A percentile compares a stretch with the other conserved stretches of the same genome.
Conservation (phyloP, 306 rosid species). For the Dryas alaskensis region DNA sequence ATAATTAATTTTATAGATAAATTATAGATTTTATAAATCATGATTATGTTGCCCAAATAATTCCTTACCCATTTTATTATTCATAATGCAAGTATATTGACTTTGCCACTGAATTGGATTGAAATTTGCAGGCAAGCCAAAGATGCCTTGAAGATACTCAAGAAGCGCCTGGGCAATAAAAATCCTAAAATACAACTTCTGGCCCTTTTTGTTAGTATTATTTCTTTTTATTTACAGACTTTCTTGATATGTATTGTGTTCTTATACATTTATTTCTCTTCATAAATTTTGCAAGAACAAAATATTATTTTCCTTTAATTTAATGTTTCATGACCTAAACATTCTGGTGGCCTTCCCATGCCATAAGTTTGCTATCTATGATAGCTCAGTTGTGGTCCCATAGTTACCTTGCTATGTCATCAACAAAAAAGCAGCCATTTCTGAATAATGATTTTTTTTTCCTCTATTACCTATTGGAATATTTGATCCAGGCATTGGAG, state of each 20-base stretch:
- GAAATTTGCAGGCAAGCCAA: constrained; percentile 82
- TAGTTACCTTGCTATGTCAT: background rate
- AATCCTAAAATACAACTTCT: constrained; percentile 80
- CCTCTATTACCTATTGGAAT: constrained; percentile 3
- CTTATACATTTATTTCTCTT: background rate
- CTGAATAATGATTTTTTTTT: constrained; percentile 19
- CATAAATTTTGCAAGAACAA: background rate
- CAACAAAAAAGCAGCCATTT: constrained; percentile 16
- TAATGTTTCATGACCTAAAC: constrained; percentile 1
- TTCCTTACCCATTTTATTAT: constrained; percentile 6
- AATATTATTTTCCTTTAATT: background rate
- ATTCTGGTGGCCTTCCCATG: background rate
- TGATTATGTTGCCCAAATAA: constrained; percentile 9
- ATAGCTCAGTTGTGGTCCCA: background rate
- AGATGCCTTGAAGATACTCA: constrained; percentile 88
- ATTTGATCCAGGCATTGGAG: constrained; percentile 72
- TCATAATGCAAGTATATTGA: constrained; percentile 18
- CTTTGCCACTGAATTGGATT: constrained; percentile 23
- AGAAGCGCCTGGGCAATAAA: constrained; percentile 78
- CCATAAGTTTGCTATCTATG: background rate
- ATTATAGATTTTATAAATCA: background rate
- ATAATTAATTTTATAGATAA: background rate
- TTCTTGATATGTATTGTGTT: constrained; percentile 16
- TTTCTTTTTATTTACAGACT: constrained; percentile 19
- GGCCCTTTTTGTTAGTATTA: constrained; percentile 81